A percentile compares a stretch with the other conserved stretches of the same genome.
These are phyloP conservation scores for Bretschneidera sinensis DNA, from an alignment of 345 rosid species.

Conservation along the genomic window DNA sequence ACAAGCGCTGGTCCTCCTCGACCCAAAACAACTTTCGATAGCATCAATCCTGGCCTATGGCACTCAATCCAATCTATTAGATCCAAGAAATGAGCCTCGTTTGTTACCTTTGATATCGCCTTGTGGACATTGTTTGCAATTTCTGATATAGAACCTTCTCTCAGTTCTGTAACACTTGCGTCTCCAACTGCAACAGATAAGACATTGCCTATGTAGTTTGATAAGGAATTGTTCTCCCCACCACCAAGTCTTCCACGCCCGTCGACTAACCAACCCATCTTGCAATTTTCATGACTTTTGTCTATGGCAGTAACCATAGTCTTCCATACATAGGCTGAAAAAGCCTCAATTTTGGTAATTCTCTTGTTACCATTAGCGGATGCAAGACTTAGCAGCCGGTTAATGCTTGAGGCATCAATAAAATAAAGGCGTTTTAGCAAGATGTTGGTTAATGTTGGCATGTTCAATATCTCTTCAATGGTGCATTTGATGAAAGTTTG, in stretches of 20 bases:
- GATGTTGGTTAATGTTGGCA: conserved; percentile 31
- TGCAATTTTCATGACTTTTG: conserved; percentile 44
- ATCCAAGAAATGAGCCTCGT: conserved; percentile 62
- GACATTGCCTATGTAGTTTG: conserved; percentile 74
- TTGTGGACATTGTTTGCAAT: conserved; percentile 52
- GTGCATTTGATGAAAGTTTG: conserved; percentile 55
- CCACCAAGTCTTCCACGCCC: conserved; percentile 52
- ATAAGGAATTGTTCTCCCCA: conserved; percentile 22
- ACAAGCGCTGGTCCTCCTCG: conserved; percentile 73
- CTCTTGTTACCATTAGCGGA: conserved; percentile 36
- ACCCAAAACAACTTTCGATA: conserved; percentile 54
- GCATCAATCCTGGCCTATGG: conserved; percentile 85
- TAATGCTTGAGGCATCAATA: conserved; percentile 46
- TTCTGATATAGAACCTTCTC: conserved; percentile 45
- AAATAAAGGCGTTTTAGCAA: conserved; percentile 68
- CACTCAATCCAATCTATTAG: conserved; percentile 82
- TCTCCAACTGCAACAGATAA: conserved; percentile 67
- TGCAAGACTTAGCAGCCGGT: conserved; percentile 50
- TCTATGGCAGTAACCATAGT: conserved; percentile 46
- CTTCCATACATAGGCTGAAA: conserved; percentile 86
- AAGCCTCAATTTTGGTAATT: conserved; percentile 79
- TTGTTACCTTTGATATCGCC: conserved; percentile 50
- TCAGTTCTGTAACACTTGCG: conserved; percentile 42
- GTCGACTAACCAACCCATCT: conserved; percentile 90
- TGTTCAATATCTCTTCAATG: conserved; percentile 55